Base-by-base conservation (phyloP, 1,284 basidiomycete species). In the Tylopilus orsonianus region DNA sequence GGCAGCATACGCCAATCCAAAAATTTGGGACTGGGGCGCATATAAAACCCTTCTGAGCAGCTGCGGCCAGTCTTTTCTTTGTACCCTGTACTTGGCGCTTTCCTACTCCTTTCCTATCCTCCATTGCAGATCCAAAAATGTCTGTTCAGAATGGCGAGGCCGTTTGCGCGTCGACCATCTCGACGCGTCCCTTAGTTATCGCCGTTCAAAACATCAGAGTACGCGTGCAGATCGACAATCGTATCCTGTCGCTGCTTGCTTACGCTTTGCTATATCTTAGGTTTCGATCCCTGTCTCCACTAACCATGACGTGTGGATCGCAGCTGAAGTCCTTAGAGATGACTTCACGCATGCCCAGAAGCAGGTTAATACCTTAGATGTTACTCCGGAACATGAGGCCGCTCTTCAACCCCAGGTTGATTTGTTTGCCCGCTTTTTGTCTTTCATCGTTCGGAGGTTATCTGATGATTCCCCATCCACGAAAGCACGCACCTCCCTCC, bases 231-330 rank as follows among this genome's bases (percentile, higher is more conserved):
- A 52, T 60, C 53, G 36, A 44, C 46, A 32, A 39, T 55, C 19
- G 18, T 42, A 6, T 47, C 27, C 8, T 44, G 16, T 49, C 33
- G 46, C 5, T 19, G 10, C 41, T 30, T 48, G 33, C 43, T 60
- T 39, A 66, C 27, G 20, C 27, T 29, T 47, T 34, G 38, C 40
- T 22, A 38, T 43, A 29, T 37, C 35, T 50, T 56, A 91, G 88
- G 69, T 95, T 56, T 85, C 87, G 55, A 84, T 96, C 66, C 91
- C 89, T 50, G 88, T 95, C 54, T 85, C 90, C 41, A 85, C 88
- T 16, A 75, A 76, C 33, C 62, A 75, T 55, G 81, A 91, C 64
- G 84, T 92, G 68, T 95, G 93, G 92, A 89, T 93, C 61, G 79
- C 84, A 44, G 91, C 91, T 47, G 90, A 93, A 70, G 83, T 93